Conservation (phyloP, 2,329 filamentous ascomycete species). For the Pseudogymnoascus sp. region DNA sequence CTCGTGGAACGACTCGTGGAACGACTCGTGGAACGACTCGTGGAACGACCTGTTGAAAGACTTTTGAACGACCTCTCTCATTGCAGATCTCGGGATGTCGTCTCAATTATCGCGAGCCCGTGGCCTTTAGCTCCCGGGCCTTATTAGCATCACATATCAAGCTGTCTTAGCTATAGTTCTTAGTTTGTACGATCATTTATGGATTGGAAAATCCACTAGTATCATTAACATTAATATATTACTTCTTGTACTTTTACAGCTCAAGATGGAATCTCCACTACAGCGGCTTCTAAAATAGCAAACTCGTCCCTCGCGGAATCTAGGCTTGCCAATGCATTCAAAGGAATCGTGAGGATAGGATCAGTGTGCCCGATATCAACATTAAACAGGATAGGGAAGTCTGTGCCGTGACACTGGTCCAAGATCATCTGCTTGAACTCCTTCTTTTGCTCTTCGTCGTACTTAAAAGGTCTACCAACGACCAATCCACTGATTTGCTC, state of each 20-base stretch:
- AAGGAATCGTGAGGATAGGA: constrained; percentile 18
- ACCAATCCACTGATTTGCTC: constrained; percentile 15
- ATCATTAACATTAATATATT: not conserved
- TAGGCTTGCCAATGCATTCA: constrained; percentile 13
- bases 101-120: not conserved
- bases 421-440: constrained; percentile 11
- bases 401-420: constrained; percentile 6
- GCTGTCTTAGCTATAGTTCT: not conserved
- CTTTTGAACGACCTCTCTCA: not conserved
- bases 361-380: constrained; percentile 18
- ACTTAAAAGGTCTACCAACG: constrained; percentile 13
- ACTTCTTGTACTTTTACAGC: not conserved
- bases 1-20: no score
- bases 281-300: not conserved
- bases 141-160: not conserved
- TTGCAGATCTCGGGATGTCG: not conserved
- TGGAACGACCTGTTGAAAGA: no score
- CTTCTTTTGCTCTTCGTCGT: constrained; percentile 11
- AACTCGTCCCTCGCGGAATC: constrained; percentile 8
- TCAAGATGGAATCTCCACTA: not conserved
- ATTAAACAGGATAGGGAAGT: constrained; percentile 13
- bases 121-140: not conserved
- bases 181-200: not conserved
- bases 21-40: no score
- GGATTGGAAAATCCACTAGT: not conserved